phyloP scores from a whole-genome alignment of 2,329 filamentous ascomycete species.

The Pseudocercospora fuligena region DNA sequence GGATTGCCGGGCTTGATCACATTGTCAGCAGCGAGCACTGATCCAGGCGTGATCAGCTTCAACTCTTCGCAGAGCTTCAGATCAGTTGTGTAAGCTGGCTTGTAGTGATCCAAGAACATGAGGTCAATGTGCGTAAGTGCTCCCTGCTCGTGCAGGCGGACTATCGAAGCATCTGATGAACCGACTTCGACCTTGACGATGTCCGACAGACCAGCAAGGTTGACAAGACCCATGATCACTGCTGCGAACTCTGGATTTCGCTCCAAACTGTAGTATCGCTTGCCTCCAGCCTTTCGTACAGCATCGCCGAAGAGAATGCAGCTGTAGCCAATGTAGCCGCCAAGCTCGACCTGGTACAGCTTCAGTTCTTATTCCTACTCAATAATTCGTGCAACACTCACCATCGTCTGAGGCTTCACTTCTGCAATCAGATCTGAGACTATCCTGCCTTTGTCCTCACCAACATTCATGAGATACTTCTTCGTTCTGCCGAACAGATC shows the following conservation, averaged over 20 bases:
- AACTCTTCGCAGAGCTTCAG: conserved; percentile 77
- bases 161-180: conserved; percentile 68
- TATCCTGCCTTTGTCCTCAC: conserved; percentile 73
- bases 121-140: conserved; percentile 67
- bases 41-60: conserved; percentile 65
- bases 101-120: conserved; percentile 81
- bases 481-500: conserved; percentile 69
- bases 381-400: conserved; percentile 31
- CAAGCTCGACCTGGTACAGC: conserved; percentile 66
- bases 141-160: conserved; percentile 61
- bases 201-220: conserved; percentile 73
- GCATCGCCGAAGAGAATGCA: conserved; percentile 75
- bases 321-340: conserved; percentile 82
- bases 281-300: conserved; percentile 66
- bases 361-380: neutral
- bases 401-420: conserved; percentile 69
- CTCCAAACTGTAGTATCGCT: conserved; percentile 73
- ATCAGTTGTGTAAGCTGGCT: conserved; percentile 74
- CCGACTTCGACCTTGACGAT: conserved; percentile 74
- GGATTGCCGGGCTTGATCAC: conserved; percentile 74
- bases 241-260: conserved; percentile 74
- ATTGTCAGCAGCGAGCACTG: conserved; percentile 71
- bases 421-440: conserved; percentile 71
- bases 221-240: conserved; percentile 70
- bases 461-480: conserved; percentile 81